phyloP scores from a whole-genome alignment of 2,329 filamentous ascomycete genomes.

The Trichoderma hamatum region DNA sequence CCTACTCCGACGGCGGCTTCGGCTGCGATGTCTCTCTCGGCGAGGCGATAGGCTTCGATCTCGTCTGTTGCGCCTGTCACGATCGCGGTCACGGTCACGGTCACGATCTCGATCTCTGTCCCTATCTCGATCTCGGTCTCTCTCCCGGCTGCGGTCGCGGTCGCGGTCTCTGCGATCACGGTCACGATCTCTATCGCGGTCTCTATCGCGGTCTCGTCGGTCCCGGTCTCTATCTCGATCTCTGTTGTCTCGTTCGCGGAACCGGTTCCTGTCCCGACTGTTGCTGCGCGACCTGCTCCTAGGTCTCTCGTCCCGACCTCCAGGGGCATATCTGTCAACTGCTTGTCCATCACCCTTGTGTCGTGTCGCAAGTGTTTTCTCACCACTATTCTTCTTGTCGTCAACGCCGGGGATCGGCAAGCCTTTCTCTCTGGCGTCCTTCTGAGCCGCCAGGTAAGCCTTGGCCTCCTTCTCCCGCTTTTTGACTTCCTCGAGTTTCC shows the following conservation, averaged over 20 bases:
- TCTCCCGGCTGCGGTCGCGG: too few species aligned
- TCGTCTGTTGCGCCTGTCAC: constrained; percentile 32
- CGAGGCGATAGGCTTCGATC: constrained; percentile 43
- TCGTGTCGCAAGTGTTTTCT: constrained; percentile 49
- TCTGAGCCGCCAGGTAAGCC: constrained; percentile 64
- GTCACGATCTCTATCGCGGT: constrained; percentile 43
- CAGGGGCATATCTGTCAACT: constrained; percentile 52
- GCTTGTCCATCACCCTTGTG: constrained; percentile 34
- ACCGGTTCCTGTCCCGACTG: constrained; percentile 43
- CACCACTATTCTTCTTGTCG: constrained; percentile 51
- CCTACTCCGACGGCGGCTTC: constrained; percentile 46
- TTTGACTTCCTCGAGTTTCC: constrained; percentile 64
- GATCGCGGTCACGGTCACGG: constrained; percentile 19
- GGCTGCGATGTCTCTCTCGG: constrained; percentile 43
- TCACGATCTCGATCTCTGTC: constrained; percentile 49
- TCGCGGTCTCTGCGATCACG: constrained; percentile 43
- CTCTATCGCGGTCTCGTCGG: constrained; percentile 41
- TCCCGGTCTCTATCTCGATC: constrained; percentile 39
- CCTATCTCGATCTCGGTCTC: constrained; percentile 36
- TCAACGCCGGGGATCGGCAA: constrained; percentile 61
- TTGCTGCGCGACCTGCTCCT: constrained; percentile 43
- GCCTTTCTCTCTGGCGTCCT: constrained; percentile 62
- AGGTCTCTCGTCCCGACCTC: constrained; percentile 47
- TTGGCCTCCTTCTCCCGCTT: constrained; percentile 67
- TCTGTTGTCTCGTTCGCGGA: constrained; percentile 41